Evolutionary conservation across 2,329 filamentous ascomycete species (phyloP), one percentile per base, ranked within the genome.

Genomic region (Purpureocillium lavendulum): DNA sequence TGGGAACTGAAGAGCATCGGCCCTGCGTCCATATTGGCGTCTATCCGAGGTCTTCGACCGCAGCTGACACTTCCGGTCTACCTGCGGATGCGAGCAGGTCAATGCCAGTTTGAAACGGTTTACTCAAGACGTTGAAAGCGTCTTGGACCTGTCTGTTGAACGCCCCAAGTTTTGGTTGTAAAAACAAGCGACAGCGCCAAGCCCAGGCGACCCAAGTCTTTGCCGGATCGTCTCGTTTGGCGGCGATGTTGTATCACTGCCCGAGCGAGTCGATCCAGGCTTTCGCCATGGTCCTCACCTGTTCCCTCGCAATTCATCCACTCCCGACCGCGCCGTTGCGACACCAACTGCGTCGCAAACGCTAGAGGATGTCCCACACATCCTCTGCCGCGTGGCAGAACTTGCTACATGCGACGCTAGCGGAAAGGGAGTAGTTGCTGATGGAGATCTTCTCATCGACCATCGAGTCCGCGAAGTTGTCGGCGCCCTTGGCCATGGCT

Each of bases 361-460:
- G 3, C 73, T 80, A 98, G 55, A 96, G 77, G 52, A 98, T 85
- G 58, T 87, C 81, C 92, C 92, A 98, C 29, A 84, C 83, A 62
- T 98, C 92, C 66, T 98, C 92, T 33, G 89, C 90, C 31, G 90
- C 92, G 65, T 98, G 92, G 66, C 92, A 97, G 72, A 98, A 97
- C 65, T 97, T 98, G 78, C 90, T 96, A 75, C 92, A 98, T 33
- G 92, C 90, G 46, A 98, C 92, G 69, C 90, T 97, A 45, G 92
- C 92, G 57, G 87, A 95, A 47, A 98, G 74, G 57, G 89, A 95
- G 74, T 86, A 98, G 65, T 96, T 95, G 73, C 90, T 97, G 68
- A 98, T 97, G 53, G 85, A 87, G 58, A 98, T 97, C 56, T 94
- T 87, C 67, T 98, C 92, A 58, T 97, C 90, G 55, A 97, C 94